Conservation (phyloP, 2,329 filamentous ascomycete genomes). For the Pestalotiopsis sp. region DNA sequence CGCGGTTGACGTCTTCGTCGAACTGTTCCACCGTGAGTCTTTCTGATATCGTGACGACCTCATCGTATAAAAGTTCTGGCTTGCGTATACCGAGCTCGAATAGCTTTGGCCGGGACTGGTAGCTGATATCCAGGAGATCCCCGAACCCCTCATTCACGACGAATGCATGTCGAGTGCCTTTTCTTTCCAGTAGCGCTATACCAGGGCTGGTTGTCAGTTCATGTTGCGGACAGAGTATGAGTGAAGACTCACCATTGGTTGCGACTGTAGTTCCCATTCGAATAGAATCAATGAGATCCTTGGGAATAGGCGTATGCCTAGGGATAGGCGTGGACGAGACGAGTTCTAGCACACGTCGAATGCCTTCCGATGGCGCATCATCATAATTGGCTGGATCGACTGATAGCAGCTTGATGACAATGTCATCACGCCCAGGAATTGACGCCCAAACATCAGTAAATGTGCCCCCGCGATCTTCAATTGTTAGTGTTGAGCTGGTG, state of each 20-base stretch:
- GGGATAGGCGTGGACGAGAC: constrained; percentile 59
- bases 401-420: constrained; percentile 72
- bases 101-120: constrained; percentile 1
- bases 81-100: constrained; percentile 5
- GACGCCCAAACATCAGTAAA: constrained; percentile 45
- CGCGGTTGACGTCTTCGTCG: constrained; percentile 9
- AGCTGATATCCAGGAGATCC: constrained; percentile 6
- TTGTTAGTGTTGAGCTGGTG: neutral
- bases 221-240: neutral
- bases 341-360: constrained; percentile 63
- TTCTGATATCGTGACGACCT: constrained; percentile 1
- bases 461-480: constrained; percentile 6
- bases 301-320: constrained; percentile 30
- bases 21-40: constrained; percentile 9
- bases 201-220: neutral
- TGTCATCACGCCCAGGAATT: constrained; percentile 64
- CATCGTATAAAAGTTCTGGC: constrained; percentile 8
- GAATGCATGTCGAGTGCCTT: constrained; percentile 70
- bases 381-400: constrained; percentile 69
- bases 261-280: constrained; percentile 54
- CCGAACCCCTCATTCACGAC: constrained; percentile 62
- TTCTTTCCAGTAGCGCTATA: constrained; percentile 61
- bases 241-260: constrained; percentile 54
- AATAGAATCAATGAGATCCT: constrained; percentile 23
- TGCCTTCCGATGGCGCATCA: constrained; percentile 70